Evolutionary conservation across 208 protist species (phyloP), one percentile per base, ranked within the genome.

Genomic region (Phytomonas sp.): DNA sequence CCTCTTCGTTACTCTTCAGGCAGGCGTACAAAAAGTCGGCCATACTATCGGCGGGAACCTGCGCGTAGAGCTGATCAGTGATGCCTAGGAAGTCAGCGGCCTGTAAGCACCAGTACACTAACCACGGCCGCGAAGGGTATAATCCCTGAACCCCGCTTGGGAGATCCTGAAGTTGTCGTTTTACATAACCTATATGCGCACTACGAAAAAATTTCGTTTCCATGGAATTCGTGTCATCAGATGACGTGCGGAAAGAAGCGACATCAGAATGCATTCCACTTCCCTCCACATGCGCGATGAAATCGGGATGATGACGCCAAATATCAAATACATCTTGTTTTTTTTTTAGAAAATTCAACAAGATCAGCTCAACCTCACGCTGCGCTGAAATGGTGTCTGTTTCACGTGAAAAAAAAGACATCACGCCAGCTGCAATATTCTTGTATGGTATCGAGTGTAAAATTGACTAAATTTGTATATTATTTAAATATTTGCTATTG

Each of bases 51-150:
- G 73, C 67, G 2, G 84, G 76, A 6, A 82, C 74, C n/a, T 32
- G 59, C 28, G 77, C 61, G 37, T 80, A 81, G 2, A 94, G 70
- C 33, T 83, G 56, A 23, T 77, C 72, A 20, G 78, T 81, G 53
- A 81, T 66, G 37, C 75, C 84, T n/a, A 96, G 79, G n/a, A 90
- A 37, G 63, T 92, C 84, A 8, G 85, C 90, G 4, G 85, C 84
- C 60, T 96, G 87, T 67, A 93, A 69, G 8, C 77, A 66, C 88
- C 87, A 96, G 78, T 89, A 96, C 0, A 79, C 79, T 31, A 96
- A 62, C 88, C 90, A 96, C 68, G 87, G 85, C 70, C 84, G 85
- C 6, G 80, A 66, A 23, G 78, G 67, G 74, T 93, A 89, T 31
- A 89, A 65, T 17, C 79, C 70, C 62, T 83, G 71, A 0, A 71